These are phyloP conservation scores for Eucalyptus caleyi DNA, from an alignment of 345 rosid genomes.

Conservation along the genomic window DNA sequence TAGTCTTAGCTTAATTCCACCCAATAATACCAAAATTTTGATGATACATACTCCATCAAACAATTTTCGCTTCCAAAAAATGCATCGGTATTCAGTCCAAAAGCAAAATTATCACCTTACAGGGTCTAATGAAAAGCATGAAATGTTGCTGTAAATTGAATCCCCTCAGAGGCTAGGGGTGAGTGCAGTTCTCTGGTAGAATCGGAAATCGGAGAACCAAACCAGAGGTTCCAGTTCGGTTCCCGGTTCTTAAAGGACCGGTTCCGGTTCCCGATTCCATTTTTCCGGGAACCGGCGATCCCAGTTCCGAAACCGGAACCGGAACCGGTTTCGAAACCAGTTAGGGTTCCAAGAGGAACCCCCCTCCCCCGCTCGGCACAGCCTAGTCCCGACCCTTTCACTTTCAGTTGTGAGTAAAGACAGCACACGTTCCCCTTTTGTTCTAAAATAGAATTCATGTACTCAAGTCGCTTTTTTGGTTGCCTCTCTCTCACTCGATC, in stretches of 20 bases:
- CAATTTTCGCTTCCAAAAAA: neutral
- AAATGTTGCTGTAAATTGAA: neutral
- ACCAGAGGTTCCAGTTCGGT: too few species aligned
- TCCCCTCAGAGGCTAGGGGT: neutral
- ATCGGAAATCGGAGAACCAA: too few species aligned
- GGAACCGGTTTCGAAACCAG: too few species aligned
- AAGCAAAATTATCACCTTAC: neutral
- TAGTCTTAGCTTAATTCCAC: neutral
- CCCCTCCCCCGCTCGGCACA: too few species aligned
- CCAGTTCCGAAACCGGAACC: too few species aligned
- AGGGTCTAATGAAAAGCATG: neutral
- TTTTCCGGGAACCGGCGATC: too few species aligned
- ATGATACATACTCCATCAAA: neutral
- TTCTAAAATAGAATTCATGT: neutral
- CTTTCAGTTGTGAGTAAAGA: neutral
- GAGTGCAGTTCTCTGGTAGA: too few species aligned
- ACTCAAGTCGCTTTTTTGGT: neutral
- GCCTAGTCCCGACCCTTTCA: too few species aligned
- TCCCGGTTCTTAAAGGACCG: too few species aligned
- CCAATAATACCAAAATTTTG: too few species aligned
- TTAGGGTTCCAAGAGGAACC: too few species aligned
- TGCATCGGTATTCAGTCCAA: neutral
- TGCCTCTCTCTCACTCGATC: neutral
- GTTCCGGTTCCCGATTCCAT: too few species aligned
- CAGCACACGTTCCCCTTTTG: neutral